Evolutionary conservation across 345 rosid species (phyloP).

Genomic region (Lepidium didymum): DNA sequence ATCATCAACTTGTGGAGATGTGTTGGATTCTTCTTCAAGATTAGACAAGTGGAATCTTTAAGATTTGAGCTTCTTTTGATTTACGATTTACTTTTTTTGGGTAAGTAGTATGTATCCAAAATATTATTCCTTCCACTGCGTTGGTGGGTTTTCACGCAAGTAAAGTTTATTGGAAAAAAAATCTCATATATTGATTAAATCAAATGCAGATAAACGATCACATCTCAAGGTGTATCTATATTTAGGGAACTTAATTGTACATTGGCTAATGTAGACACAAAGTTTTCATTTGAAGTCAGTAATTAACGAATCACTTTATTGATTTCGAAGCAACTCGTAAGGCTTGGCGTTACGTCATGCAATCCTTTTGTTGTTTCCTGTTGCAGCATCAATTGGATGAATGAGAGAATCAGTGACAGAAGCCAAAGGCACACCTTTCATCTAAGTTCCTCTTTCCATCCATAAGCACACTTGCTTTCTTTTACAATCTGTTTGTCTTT

Average conservation of each 20-base stretch:
- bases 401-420: slow-evolving; percentile 38
- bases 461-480: not conserved
- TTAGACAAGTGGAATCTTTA: slow-evolving; percentile 17
- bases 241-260: not conserved
- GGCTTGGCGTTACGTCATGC: slow-evolving; percentile 1
- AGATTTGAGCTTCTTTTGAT: slow-evolving; percentile 5
- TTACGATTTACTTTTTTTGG: not conserved
- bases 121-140: not conserved
- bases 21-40: slow-evolving; percentile 23
- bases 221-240: no score
- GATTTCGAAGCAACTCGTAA: not conserved
- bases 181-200: no score
- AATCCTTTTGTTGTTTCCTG: slow-evolving; percentile 7
- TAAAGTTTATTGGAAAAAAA: no score
- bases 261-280: not conserved
- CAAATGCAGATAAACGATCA: no score
- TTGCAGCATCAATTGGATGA: slow-evolving; percentile 48
- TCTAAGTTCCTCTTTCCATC: slow-evolving; percentile 2
- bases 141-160: slow-evolving; percentile 3
- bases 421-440: not conserved
- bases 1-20: no score
- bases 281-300: not conserved
- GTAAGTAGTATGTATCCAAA: not conserved
- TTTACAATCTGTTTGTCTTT: not conserved
- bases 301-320: not conserved